Evolutionary conservation across 495 filamentous ascomycete genomes (phyloP).

Genomic region (Annulohypoxylon maeteangense): DNA sequence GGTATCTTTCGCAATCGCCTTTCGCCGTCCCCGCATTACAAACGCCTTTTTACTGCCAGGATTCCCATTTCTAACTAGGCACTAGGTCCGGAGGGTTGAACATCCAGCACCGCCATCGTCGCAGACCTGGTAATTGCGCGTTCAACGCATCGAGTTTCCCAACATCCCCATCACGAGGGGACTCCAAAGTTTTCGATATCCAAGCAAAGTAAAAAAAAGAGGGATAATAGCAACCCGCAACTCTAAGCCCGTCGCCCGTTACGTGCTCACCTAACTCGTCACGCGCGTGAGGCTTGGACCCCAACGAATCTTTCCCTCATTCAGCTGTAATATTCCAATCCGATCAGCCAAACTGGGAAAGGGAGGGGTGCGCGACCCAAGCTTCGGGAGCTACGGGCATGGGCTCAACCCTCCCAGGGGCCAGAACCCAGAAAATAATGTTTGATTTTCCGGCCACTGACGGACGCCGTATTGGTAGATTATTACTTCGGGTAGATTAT

Average conservation of each 20-base stretch:
- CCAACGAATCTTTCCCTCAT: constrained; percentile 8
- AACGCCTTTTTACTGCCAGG: background rate
- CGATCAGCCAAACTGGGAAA: constrained; percentile 8
- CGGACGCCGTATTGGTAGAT: constrained; percentile 21
- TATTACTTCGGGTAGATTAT: constrained; percentile 25
- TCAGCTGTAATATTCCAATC: background rate
- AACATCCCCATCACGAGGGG: constrained; percentile 4
- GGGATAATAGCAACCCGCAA: constrained; percentile 8
- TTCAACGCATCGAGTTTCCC: background rate
- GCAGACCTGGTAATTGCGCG: constrained; percentile 14
- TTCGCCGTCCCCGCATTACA: constrained; percentile 29
- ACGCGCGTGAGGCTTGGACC: constrained; percentile 38
- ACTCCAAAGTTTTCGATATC: background rate
- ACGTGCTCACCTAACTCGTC: constrained; percentile 21
- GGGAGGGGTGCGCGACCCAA: constrained; percentile 19
- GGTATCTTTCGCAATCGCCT: constrained; percentile 22
- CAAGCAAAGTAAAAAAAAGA: background rate
- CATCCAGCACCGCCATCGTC: constrained; percentile 21
- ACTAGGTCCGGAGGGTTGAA: background rate
- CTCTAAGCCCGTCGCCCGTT: background rate
- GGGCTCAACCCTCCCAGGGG: constrained; percentile 9
- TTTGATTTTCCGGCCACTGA: constrained; percentile 5
- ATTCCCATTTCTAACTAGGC: too few species aligned
- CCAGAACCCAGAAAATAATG: background rate
- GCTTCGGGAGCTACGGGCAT: constrained; percentile 32